Conservation (phyloP, 1,284 basidiomycete species). For the Thecaphora thlaspeos region DNA sequence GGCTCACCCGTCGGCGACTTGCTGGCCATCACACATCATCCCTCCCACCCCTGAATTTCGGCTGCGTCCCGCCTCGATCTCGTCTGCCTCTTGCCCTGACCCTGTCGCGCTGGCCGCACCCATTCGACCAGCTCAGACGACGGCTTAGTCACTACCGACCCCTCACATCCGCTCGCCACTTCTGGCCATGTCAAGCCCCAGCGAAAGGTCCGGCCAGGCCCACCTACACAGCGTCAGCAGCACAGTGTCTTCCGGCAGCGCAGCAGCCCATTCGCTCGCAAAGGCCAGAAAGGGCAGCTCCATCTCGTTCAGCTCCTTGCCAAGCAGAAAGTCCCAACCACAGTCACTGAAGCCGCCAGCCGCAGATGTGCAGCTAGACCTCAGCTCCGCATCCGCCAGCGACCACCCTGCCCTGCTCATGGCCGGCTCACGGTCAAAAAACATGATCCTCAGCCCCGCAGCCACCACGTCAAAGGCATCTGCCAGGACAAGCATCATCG, state of each 20-base stretch:
- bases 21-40: no score
- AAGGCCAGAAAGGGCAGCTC: slow-evolving; percentile 10
- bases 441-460: slow-evolving; percentile 3
- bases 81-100: no score
- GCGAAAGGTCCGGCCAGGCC: no score
- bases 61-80: no score
- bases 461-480: slow-evolving; percentile 16
- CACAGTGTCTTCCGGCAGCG: neutral
- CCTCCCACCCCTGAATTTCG: no score
- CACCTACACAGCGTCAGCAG: no score
- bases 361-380: slow-evolving; percentile 36
- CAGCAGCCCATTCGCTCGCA: neutral
- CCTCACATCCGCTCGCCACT: no score
- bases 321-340: slow-evolving; percentile 10
- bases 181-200: no score
- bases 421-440: neutral
- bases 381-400: slow-evolving; percentile 27
- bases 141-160: no score
- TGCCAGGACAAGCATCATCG: slow-evolving; percentile 25
- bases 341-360: slow-evolving; percentile 25
- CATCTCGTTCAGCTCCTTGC: slow-evolving; percentile 37
- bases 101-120: no score
- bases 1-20: no score
- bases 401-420: slow-evolving; percentile 1
- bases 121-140: no score